Percentiles rank a stretch among this genome's conserved stretches.
phyloP scores from a whole-genome alignment of 169 alveolate species.

The Cryptosporidium canis region DNA sequence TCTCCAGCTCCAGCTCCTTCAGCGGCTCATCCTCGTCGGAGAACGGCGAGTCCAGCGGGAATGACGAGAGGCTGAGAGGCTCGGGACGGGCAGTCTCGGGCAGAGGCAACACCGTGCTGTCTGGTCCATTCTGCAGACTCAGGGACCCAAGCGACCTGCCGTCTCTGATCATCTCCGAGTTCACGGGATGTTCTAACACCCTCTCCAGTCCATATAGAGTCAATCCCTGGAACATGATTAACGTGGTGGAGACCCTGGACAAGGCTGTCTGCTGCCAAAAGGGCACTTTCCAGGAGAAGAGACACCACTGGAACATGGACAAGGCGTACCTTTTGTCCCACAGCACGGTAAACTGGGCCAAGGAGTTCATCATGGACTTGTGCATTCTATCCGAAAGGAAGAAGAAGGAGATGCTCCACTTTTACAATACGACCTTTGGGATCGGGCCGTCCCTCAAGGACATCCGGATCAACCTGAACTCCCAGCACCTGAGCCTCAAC shows the following conservation, averaged over 20 bases:
- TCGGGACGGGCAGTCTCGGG: no score
- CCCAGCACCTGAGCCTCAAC: slow-evolving; percentile 24
- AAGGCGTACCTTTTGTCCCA: slow-evolving; percentile 41
- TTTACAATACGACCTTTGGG: slow-evolving; percentile 41
- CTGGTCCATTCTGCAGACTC: not conserved
- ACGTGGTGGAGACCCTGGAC: slow-evolving; percentile 81
- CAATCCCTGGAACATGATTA: slow-evolving; percentile 84
- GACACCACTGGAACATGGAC: slow-evolving; percentile 51
- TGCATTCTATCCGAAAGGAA: slow-evolving; percentile 14
- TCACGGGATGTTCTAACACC: slow-evolving; percentile 83
- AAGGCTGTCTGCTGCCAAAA: slow-evolving; percentile 72
- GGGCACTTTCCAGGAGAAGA: not conserved
- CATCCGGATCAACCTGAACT: slow-evolving; percentile 12
- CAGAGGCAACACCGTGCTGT: not conserved
- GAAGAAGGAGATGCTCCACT: slow-evolving; percentile 37
- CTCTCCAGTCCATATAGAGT: slow-evolving; percentile 80
- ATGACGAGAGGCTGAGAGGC: no score
- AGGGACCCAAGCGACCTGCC: slow-evolving; percentile 11
- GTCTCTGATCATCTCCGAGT: slow-evolving; percentile 80
- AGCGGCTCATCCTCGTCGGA: slow-evolving; percentile 16
- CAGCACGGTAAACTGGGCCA: slow-evolving; percentile 65
- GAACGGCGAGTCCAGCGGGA: slow-evolving; percentile 43
- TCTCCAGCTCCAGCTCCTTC: no score
- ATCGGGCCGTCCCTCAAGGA: slow-evolving; percentile 52
- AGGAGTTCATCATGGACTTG: slow-evolving; percentile 49